Evolutionary conservation across 1,284 basidiomycete species (phyloP).

Genomic region (Irpex sp.): DNA sequence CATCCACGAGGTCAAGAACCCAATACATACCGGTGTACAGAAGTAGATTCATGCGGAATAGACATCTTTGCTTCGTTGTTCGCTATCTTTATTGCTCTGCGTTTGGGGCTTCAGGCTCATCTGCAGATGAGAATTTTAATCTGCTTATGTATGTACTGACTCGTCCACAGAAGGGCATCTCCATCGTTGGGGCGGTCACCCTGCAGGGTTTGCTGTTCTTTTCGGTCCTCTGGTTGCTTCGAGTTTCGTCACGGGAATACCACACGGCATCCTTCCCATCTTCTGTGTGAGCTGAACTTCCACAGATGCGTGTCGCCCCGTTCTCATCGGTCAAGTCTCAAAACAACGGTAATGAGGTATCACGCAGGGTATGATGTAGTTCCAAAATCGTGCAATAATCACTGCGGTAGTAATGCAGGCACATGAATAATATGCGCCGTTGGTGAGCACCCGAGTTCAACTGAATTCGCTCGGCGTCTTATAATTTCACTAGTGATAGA

Average conservation of each 20-base stretch:
- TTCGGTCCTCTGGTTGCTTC: neutral
- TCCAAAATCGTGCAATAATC: neutral
- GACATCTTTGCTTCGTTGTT: constrained; percentile 7
- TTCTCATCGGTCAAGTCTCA: neutral
- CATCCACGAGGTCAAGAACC: constrained; percentile 88
- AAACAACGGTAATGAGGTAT: neutral
- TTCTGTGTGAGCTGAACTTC: neutral
- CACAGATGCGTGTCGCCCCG: neutral
- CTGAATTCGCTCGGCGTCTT: neutral
- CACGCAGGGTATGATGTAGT: neutral
- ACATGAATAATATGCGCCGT: neutral
- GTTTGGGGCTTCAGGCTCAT: neutral
- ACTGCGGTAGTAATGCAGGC: neutral
- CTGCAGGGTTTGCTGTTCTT: neutral
- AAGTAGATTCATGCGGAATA: constrained; percentile 43
- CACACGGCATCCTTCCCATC: neutral
- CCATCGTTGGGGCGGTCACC: neutral
- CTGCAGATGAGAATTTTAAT: neutral
- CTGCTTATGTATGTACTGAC: neutral
- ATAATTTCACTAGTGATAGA: neutral
- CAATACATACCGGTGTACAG: constrained; percentile 77
- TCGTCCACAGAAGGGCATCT: neutral
- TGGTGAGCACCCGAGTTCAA: neutral
- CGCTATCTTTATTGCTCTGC: neutral
- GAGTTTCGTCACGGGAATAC: neutral